A percentile compares a stretch with the other conserved stretches of the same genome.
Evolutionary conservation across 306 rosid species (phyloP).

Genomic region (Hippophae gyantsensis): DNA sequence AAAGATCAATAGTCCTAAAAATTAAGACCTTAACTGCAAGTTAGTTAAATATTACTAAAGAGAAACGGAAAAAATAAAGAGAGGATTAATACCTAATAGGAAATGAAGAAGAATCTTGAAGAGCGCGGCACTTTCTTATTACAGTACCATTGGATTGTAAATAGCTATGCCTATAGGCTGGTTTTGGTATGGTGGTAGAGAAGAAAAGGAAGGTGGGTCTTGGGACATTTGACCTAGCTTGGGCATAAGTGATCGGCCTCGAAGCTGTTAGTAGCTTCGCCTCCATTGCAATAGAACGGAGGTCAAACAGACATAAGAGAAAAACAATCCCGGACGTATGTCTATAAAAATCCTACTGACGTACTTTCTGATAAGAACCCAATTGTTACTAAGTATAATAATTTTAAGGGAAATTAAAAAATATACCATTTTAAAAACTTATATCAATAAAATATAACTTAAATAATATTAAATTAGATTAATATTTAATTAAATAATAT

Average conservation of each 20-base stretch:
- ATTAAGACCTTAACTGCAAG: not conserved
- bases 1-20: not conserved
- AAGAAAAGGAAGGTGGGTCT: constrained; percentile 10
- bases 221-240: constrained; percentile 6
- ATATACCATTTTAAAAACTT: too few species aligned
- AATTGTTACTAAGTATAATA: too few species aligned
- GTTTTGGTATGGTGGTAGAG: constrained; percentile 5
- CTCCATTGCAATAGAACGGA: constrained; percentile 21
- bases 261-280: constrained; percentile 10
- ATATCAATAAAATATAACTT: too few species aligned
- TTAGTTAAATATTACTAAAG: not conserved
- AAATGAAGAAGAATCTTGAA: constrained; percentile 16
- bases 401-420: too few species aligned
- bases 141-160: not conserved
- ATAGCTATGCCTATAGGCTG: not conserved
- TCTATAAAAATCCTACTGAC: too few species aligned
- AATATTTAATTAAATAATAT: too few species aligned
- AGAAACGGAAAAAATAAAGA: not conserved
- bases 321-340: not conserved
- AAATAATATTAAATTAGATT: too few species aligned
- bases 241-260: constrained; percentile 5
- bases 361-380: too few species aligned
- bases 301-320: not conserved
- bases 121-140: not conserved
- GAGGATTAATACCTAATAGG: constrained; percentile 19